Conservation (phyloP, 371 early-diverging fungal species). For the Mortierella sp. region DNA sequence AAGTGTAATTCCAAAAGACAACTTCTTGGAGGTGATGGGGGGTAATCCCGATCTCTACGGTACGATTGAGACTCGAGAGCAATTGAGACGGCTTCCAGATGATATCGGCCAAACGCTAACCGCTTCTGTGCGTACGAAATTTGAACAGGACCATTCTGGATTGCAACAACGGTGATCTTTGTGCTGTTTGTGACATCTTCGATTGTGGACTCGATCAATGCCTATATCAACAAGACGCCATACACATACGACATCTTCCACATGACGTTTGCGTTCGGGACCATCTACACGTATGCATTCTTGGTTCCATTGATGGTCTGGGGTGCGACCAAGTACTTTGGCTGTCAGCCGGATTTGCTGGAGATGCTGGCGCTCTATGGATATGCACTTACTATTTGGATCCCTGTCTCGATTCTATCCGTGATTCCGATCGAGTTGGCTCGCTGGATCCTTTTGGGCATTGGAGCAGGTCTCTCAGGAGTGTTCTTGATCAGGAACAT, state of each 20-base stretch:
- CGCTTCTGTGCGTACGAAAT: too few relatives aligned
- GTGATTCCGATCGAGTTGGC: constrained; percentile 31
- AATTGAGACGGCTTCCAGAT: not conserved
- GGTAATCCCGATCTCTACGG: constrained; percentile 79
- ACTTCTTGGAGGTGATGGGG: constrained; percentile 61
- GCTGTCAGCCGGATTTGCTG: constrained; percentile 81
- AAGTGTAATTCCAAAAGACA: constrained; percentile 60
- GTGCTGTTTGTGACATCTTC: constrained; percentile 90
- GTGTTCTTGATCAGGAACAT: constrained; percentile 60
- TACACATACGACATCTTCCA: constrained; percentile 84
- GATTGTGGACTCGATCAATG: constrained; percentile 84
- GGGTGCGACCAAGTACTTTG: constrained; percentile 86
- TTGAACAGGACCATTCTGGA: constrained; percentile 92
- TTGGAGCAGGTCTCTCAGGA: constrained; percentile 31
- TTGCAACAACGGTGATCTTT: constrained; percentile 93
- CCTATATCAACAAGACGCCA: constrained; percentile 66
- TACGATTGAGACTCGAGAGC: constrained; percentile 39
- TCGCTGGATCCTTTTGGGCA: constrained; percentile 41
- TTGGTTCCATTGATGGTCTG: constrained; percentile 79
- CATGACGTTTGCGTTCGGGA: constrained; percentile 81
- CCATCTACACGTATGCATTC: constrained; percentile 84
- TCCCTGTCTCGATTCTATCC: constrained; percentile 85
- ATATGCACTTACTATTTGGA: constrained; percentile 91
- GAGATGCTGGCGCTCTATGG: constrained; percentile 90
- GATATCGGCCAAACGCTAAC: too few relatives aligned